phyloP scores from a whole-genome alignment of 164 flowering plant species.

The Hamamelis virginiana region DNA sequence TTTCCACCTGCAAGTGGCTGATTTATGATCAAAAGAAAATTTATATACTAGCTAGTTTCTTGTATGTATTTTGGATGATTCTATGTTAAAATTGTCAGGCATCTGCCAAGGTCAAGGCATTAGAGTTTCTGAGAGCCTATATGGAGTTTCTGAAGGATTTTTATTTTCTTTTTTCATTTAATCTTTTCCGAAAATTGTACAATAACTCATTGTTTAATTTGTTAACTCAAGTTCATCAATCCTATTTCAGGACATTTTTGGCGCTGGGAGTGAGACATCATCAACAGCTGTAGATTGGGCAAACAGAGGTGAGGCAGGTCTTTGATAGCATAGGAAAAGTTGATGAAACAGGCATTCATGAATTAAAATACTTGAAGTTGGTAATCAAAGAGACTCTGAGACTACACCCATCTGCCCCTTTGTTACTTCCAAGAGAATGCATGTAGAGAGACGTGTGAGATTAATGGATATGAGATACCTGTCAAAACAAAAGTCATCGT shows the following conservation, averaged over 20 bases:
- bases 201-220: no score
- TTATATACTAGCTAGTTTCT: no score
- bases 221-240: background rate
- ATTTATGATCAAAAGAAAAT: no score
- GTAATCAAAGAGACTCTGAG: background rate
- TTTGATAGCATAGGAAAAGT: background rate
- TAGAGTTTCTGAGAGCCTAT: no score
- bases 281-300: conserved; percentile 21
- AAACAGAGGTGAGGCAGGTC: conserved; percentile 10
- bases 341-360: conserved; percentile 1
- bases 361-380: background rate
- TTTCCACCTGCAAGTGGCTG: no score
- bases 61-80: no score
- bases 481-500: background rate
- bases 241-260: conserved; percentile 16
- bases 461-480: conserved; percentile 11
- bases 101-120: no score
- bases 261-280: conserved; percentile 15
- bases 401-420: conserved; percentile 19
- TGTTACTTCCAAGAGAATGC: conserved; percentile 20
- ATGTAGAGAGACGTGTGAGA: conserved; percentile 16
- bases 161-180: no score
- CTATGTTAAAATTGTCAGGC: no score
- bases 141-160: no score
- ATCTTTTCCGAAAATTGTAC: no score